Percentiles rank a stretch among this genome's conserved stretches.
Evolutionary conservation across 75 land plant species (phyloP).

Genomic region (Sequoia sempervirens): DNA sequence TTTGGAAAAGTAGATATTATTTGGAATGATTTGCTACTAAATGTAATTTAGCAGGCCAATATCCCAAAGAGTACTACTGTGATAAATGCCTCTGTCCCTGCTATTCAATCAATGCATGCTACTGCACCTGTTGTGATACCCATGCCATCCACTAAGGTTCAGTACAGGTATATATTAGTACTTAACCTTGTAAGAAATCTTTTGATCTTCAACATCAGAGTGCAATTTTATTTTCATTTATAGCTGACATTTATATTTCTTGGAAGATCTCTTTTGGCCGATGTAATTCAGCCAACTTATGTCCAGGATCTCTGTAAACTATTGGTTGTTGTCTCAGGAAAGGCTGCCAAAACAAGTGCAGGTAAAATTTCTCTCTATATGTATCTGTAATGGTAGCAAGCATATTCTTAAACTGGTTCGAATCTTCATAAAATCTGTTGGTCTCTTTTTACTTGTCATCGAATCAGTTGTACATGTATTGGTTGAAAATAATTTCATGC

Average conservation of each 20-base stretch:
- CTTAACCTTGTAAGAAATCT: background rate
- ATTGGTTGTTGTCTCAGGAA: slow-evolving; percentile 66
- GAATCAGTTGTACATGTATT: background rate
- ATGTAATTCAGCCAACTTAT: slow-evolving; percentile 66
- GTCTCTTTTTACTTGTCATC: background rate
- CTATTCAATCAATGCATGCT: slow-evolving; percentile 19
- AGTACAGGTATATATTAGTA: slow-evolving; percentile 28
- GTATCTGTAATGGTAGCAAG: background rate
- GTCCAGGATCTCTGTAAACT: slow-evolving; percentile 78
- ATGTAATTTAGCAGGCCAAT: slow-evolving; percentile 22
- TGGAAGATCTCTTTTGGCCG: slow-evolving; percentile 77
- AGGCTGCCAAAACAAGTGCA: slow-evolving; percentile 61
- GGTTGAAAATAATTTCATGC: background rate
- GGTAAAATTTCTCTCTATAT: slow-evolving; percentile 28
- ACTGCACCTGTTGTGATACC: slow-evolving; percentile 16
- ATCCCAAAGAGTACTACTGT: slow-evolving; percentile 12
- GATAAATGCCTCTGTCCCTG: slow-evolving; percentile 17
- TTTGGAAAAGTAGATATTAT: background rate
- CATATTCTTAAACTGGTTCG: background rate
- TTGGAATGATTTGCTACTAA: background rate
- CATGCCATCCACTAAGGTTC: slow-evolving; percentile 34
- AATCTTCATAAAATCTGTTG: background rate
- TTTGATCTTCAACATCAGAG: background rate
- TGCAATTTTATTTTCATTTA: background rate
- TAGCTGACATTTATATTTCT: background rate